Conservation (phyloP, 2,329 filamentous ascomycete genomes). For the Ophiostoma ulmi region DNA sequence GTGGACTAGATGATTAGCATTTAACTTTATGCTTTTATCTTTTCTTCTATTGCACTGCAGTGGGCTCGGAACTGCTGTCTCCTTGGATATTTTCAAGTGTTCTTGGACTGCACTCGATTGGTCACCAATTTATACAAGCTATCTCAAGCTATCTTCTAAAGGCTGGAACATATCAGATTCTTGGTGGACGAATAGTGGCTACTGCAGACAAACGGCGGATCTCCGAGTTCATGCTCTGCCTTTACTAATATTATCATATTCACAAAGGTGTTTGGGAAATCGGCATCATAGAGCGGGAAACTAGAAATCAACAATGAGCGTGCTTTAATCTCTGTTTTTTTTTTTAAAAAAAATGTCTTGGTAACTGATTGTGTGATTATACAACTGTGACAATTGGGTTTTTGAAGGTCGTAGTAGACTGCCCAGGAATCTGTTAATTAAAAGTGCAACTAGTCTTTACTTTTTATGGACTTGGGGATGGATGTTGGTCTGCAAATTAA, state of each 20-base stretch:
- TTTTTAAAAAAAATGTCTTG: background rate
- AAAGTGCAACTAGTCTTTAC: too few species aligned
- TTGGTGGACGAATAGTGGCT: background rate
- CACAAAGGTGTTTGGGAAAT: slow-evolving; percentile 11
- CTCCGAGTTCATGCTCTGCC: background rate
- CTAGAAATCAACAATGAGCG: background rate
- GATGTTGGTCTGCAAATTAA: too few species aligned
- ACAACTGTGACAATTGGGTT: too few species aligned
- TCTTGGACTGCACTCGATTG: background rate
- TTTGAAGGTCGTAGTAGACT: too few species aligned
- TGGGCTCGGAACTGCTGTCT: background rate
- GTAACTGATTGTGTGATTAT: background rate
- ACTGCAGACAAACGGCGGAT: background rate
- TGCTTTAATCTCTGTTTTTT: background rate
- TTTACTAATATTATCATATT: slow-evolving; percentile 8
- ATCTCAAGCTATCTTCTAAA: background rate
- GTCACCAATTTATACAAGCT: background rate
- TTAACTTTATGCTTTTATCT: background rate
- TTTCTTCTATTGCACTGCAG: background rate
- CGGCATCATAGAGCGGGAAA: slow-evolving; percentile 12
- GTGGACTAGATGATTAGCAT: slow-evolving; percentile 41
- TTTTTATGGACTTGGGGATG: too few species aligned
- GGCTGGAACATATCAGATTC: background rate
- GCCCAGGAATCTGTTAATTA: too few species aligned
- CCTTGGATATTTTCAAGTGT: background rate